phyloP scores from a whole-genome alignment of 305 asterid genomes.

The Rubia balearica region DNA sequence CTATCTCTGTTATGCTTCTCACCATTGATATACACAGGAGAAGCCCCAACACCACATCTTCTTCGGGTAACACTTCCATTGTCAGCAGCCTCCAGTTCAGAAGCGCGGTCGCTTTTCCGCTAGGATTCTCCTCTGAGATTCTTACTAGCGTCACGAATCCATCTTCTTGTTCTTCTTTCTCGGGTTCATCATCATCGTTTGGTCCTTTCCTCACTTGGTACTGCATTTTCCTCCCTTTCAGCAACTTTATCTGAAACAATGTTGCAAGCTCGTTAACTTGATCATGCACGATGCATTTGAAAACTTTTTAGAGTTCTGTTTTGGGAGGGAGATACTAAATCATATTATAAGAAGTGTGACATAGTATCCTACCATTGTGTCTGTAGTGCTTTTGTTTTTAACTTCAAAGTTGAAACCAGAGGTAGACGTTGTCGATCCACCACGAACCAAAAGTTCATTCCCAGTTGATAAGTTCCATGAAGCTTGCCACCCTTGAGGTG shows the following conservation, averaged over 20 bases:
- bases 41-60: constrained; percentile 67
- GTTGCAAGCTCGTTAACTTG: too few relatives aligned
- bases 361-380: constrained; percentile 32
- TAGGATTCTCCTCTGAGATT: constrained; percentile 54
- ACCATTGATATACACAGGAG: constrained; percentile 52
- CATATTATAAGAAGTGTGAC: not conserved
- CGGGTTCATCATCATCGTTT: not conserved
- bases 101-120: constrained; percentile 81
- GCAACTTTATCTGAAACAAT: constrained; percentile 43
- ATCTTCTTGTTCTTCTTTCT: constrained; percentile 35
- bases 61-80: constrained; percentile 68
- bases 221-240: constrained; percentile 70
- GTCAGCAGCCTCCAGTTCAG: constrained; percentile 71
- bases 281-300: too few relatives aligned
- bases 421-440: constrained; percentile 36
- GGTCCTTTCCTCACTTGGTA: constrained; percentile 37
- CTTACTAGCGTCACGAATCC: constrained; percentile 63
- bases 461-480: constrained; percentile 76
- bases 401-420: constrained; percentile 41
- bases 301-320: too few relatives aligned
- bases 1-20: constrained; percentile 61
- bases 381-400: constrained; percentile 28
- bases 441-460: constrained; percentile 40
- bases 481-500: constrained; percentile 63
- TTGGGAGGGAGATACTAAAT: not conserved